A percentile compares a stretch with the other conserved stretches of the same genome.
phyloP scores from a whole-genome alignment of 257 asterid species.

The Rubia yunnanensis region DNA sequence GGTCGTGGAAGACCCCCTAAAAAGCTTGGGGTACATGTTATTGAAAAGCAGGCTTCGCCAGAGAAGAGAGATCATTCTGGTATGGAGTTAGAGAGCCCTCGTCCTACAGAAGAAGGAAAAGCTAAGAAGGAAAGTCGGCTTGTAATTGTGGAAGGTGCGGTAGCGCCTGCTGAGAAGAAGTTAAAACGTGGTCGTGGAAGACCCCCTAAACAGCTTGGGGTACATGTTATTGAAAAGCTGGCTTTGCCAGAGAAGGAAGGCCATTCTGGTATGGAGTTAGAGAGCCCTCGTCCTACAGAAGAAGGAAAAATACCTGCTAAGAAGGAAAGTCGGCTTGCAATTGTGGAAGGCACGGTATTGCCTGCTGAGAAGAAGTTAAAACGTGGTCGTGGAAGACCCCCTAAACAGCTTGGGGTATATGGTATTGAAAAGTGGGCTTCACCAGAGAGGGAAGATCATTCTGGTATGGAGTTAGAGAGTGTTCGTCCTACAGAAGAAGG shows the following conservation, averaged over 20 bases:
- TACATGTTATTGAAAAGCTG: too few relatives aligned
- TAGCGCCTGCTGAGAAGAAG: constrained; percentile 12
- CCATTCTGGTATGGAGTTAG: constrained; percentile 6
- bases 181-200: constrained; percentile 29
- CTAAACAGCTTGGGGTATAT: too few relatives aligned
- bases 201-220: constrained; percentile 33
- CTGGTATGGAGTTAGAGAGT: constrained; percentile 1
- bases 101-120: background rate
- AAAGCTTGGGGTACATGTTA: too few relatives aligned
- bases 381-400: constrained; percentile 31
- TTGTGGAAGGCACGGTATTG: background rate
- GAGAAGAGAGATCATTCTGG: too few relatives aligned
- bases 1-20: constrained; percentile 33
- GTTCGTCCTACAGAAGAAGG: background rate
- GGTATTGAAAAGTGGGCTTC: too few relatives aligned
- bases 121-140: constrained; percentile 4
- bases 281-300: background rate
- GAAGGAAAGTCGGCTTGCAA: constrained; percentile 2
- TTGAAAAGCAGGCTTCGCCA: background rate
- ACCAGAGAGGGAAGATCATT: too few relatives aligned
- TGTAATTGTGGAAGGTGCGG: background rate
- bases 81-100: background rate
- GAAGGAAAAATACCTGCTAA: background rate
- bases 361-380: constrained; percentile 15
- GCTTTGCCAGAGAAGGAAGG: background rate